Evolutionary conservation across 306 rosid species (phyloP), one percentile per base, ranked within the genome.

Genomic region (Citrullus mucosospermus): DNA sequence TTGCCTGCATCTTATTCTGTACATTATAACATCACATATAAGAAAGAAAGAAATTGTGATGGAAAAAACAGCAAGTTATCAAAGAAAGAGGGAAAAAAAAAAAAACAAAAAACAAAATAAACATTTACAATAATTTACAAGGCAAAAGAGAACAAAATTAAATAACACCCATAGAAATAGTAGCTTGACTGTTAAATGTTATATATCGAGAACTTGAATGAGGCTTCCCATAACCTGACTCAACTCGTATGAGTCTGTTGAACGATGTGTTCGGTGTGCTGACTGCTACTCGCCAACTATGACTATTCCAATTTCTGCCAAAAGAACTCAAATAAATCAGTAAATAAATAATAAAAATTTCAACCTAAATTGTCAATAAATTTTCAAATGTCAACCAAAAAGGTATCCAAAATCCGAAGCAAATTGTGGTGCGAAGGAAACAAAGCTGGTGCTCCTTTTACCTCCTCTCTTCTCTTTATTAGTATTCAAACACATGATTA

Each of bases 71-170:
- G 48, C 30, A 17, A 76, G 38, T 54, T 36, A 36, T 56, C 1
- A 51, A 17, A 51, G 13, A 6, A 2, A 46, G 8, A 9, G 9
- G 11, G 28, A 32, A 16, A 9, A 43, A 68, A 8, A 8, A 20
- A 10, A 43, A 6, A 39, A 30, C 30, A 30, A 17, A 51, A 61
- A 73, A 20, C 57, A 75, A 76, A 20, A 38, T 18, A 11, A 55
- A 75, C 43, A 75, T 75, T 76, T 76, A 76, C 66, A 75, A 34
- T 1, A 56, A 57, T 57, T 76, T 76, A 76, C 79, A 76, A 32
- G 36, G 4, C n/a, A 30, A 44, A 48, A 22, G 28, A 28, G 7
- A 66, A 38, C 2, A 18, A n/a, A 9, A 16, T 34, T 1, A 50
- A 48, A 25, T 1, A 46, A 30, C 44, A 72, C 22, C 76, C 57